phyloP scores from a whole-genome alignment of 2,329 filamentous ascomycete genomes.

The Trichoderma sp. region DNA sequence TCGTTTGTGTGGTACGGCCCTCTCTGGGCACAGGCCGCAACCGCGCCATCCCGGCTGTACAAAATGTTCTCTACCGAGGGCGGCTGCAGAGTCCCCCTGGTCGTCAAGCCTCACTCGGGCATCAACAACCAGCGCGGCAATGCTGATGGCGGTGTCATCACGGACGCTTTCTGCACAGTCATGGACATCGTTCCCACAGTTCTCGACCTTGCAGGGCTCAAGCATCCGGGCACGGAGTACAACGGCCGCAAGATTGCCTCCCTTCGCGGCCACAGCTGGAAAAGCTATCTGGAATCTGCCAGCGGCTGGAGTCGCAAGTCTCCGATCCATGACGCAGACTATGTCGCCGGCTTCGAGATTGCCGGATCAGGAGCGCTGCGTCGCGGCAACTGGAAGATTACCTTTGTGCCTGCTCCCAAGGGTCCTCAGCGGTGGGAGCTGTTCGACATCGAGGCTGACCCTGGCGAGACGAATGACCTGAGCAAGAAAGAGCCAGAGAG shows the following conservation, averaged over 20 bases:
- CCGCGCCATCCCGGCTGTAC: constrained; percentile 43
- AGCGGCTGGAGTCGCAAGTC: constrained; percentile 20
- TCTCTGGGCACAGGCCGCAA: constrained; percentile 52
- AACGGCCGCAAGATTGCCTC: constrained; percentile 20
- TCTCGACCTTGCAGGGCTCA: constrained; percentile 19
- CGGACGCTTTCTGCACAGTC: constrained; percentile 18
- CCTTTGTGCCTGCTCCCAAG: constrained; percentile 18
- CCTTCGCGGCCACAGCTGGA: constrained; percentile 25
- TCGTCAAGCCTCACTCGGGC: constrained; percentile 16
- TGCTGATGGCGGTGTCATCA: neutral
- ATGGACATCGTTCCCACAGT: constrained; percentile 23
- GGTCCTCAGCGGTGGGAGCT: constrained; percentile 38
- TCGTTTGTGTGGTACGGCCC: constrained; percentile 64
- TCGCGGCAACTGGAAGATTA: constrained; percentile 23
- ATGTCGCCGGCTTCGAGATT: constrained; percentile 21
- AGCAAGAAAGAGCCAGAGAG: constrained; percentile 34
- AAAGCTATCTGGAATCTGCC: constrained; percentile 3
- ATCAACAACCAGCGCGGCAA: neutral
- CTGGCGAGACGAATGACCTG: constrained; percentile 40
- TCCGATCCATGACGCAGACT: constrained; percentile 3
- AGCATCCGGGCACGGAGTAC: constrained; percentile 19
- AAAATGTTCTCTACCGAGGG: constrained; percentile 50
- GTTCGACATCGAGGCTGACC: constrained; percentile 39
- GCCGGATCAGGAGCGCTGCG: constrained; percentile 21
- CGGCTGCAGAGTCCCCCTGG: constrained; percentile 54